Base-by-base conservation (phyloP, 2,329 filamentous ascomycete genomes). In the Pseudogymnoascus sp. region DNA sequence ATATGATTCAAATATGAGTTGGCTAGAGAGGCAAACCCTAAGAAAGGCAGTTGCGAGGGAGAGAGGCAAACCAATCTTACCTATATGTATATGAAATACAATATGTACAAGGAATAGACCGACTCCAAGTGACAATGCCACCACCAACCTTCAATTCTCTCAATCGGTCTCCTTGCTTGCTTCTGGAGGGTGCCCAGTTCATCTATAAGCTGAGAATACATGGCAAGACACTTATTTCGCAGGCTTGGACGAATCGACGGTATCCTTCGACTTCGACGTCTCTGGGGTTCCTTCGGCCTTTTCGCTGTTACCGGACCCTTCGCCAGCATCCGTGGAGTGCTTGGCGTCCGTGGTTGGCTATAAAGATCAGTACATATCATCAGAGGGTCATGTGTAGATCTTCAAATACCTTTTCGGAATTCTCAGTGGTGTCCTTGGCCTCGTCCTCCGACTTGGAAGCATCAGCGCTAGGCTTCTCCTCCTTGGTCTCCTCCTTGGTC, bases 271-370 rank as follows among this genome's bases (percentile, higher is more conserved):
- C 70, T 85, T 85, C 21, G 82, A 79, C 9, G 80, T 78, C 58
- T 85, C 82, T 31, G 78, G 78, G 59, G 75, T 72, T 31, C 81
- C 82, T 72, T 86, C 82, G n/a, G 75, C 73, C 75, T 85, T 86
- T 69, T 78, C 79, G 70, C 78, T 82, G 74, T 80, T 80, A 36
- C 75, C 74, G 5, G 74, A 67, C 59, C 78, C 72, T 42, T 75
- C 72, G 63, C 74, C 73, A 64, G 76, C 74, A 60, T 77, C 70
- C 27, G 73, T 74, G 29, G 78, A 77, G 71, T 84, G 79, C 61
- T 77, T 74, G 5, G 81, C 83, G 59, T 81, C 76, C 13, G 74
- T 74, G 67, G 80, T 84, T 60, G 75, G 69, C 68, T 62, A 33
- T 13, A 55, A n/a, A 27, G 8, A 5, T 59, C 25, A 42, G 33